phyloP scores from a whole-genome alignment of 345 rosid species.

The Arabis hirsuta region DNA sequence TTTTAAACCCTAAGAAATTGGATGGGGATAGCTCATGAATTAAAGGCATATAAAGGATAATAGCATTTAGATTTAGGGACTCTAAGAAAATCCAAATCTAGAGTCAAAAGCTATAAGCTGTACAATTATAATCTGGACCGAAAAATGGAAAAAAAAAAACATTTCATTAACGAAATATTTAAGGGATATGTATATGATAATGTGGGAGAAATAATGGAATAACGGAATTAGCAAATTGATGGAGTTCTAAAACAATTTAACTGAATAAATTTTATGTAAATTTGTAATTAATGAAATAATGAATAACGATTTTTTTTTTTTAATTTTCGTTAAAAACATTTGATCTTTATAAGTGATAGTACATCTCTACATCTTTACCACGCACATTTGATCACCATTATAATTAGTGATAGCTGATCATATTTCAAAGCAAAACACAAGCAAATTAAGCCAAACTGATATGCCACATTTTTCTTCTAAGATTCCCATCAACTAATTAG shows the following conservation, averaged over 20 bases:
- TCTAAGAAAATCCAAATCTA: background rate
- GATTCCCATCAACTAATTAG: too few species aligned
- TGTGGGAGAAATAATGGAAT: too few species aligned
- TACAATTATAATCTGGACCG: background rate
- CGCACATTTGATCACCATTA: too few species aligned
- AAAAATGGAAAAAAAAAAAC: background rate
- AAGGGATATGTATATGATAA: too few species aligned
- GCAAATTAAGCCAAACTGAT: too few species aligned
- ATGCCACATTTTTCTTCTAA: too few species aligned
- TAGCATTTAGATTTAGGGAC: background rate
- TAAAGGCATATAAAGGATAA: conserved; percentile 12
- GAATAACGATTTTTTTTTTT: background rate
- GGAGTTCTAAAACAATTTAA: background rate
- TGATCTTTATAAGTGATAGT: background rate
- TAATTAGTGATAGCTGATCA: too few species aligned
- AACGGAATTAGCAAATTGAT: background rate
- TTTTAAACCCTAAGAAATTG: conserved; percentile 27
- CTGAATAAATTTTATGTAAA: background rate
- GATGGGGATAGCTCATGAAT: conserved; percentile 29
- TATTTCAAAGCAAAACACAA: too few species aligned
- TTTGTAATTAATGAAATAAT: background rate
- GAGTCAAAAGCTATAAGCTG: background rate
- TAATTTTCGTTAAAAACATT: background rate
- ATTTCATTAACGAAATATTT: too few species aligned
- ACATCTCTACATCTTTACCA: too few species aligned